Evolutionary conservation across 2,329 filamentous ascomycete species (phyloP), one percentile per base, ranked within the genome.

Genomic region (Venturia asperata): DNA sequence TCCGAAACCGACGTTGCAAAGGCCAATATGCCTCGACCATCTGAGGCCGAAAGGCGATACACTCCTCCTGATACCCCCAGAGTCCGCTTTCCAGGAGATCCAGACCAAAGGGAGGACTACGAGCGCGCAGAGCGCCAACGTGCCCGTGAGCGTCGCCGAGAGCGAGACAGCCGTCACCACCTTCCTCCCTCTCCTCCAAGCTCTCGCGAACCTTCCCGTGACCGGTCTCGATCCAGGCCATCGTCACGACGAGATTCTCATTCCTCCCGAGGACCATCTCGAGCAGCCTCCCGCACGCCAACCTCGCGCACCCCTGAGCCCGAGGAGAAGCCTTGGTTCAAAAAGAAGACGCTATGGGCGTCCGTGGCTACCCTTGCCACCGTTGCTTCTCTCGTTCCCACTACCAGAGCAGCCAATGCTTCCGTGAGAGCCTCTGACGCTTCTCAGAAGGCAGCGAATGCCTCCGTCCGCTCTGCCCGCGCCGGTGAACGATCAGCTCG

Each of bases 281-380:
- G 42, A 17, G 37, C 11, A 62, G 3, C 39, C 10, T 43, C 34
- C 41, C 61, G 42, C 3, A 34, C 61, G 3, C 61, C 39, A n/a
- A n/a, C 61, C 19, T n/a, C 37, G 24, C 37, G n/a, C 24, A 24
- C 63, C 10, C 55, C 30, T 42, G 64, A 65, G 27, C 45, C 55
- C 5, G 55, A 47, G 21, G 64, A 65, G 15, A 65, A 65, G 42
- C 64, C 64, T 0, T 65, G 64, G 64, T 65, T 65, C 64, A 65
- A 65, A 24, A 65, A 65, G 64, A 65, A 65, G 56, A 65, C 64
- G 42, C 21, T 65, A 1, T 65, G 64, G 64, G 43, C 64, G 7
- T 64, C 64, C 13, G 56, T 65, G 34, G 64, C 55, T 24, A 62
- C 64, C 9, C 64, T 65, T 17, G 64, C 64, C n/a, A 62, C 64